Conservation (phyloP, 495 filamentous ascomycete species). For the Aspergillus steynii region DNA sequence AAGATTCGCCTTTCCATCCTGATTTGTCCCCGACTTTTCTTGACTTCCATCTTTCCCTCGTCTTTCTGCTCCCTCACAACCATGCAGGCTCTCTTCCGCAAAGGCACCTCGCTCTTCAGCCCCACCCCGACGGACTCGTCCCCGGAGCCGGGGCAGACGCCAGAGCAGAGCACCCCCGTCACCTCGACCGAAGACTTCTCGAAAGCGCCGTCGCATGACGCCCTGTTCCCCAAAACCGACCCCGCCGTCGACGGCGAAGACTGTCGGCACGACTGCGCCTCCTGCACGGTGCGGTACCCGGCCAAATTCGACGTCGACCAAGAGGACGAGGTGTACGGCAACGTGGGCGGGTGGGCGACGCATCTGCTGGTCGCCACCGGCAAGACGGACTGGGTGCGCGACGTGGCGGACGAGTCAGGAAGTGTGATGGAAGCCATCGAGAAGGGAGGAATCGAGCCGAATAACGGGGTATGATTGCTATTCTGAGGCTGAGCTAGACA, state of each 20-base stretch:
- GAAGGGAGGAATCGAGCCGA: slow-evolving; percentile 58
- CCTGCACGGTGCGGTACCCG: slow-evolving; percentile 76
- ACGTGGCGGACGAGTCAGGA: slow-evolving; percentile 87
- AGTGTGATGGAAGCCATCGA: slow-evolving; percentile 94
- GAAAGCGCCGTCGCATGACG: slow-evolving; percentile 35
- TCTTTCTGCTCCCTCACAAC: slow-evolving; percentile 7
- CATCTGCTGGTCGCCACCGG: slow-evolving; percentile 92
- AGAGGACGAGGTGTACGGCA: slow-evolving; percentile 77
- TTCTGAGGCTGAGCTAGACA: no score
- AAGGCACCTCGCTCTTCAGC: slow-evolving; percentile 38
- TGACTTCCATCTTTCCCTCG: background rate
- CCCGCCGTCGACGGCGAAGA: slow-evolving; percentile 81
- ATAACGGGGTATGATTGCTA: slow-evolving; percentile 64
- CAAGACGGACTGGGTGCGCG: slow-evolving; percentile 90
- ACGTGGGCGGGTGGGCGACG: slow-evolving; percentile 84
- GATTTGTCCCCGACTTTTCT: slow-evolving; percentile 1
- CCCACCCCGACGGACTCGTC: slow-evolving; percentile 28
- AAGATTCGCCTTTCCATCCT: slow-evolving; percentile 14
- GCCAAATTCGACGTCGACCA: slow-evolving; percentile 74
- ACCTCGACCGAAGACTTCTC: slow-evolving; percentile 41
- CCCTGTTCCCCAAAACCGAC: slow-evolving; percentile 54
- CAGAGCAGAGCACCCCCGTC: slow-evolving; percentile 14
- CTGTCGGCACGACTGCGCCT: slow-evolving; percentile 86
- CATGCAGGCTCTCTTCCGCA: slow-evolving; percentile 42
- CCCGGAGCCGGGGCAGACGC: slow-evolving; percentile 22